These are phyloP conservation scores for Tilletia setariae DNA, from an alignment of 1,284 basidiomycete genomes.

Conservation along the genomic window DNA sequence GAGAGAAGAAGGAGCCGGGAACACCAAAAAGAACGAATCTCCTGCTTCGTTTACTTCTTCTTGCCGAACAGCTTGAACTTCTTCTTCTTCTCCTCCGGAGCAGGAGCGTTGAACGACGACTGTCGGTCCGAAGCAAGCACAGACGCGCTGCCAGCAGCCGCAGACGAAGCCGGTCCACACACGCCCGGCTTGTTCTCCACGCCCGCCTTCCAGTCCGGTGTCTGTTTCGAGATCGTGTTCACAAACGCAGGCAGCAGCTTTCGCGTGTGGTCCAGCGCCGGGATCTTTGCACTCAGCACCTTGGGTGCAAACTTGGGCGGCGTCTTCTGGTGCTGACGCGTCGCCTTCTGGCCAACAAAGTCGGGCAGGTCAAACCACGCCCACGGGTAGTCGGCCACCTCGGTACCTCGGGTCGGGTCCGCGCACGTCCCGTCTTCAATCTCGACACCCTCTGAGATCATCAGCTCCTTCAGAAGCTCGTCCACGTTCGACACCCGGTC, in stretches of 20 bases:
- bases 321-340: neutral
- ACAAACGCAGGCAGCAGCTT: constrained; percentile 15
- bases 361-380: constrained; percentile 44
- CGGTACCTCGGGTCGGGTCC: constrained; percentile 43
- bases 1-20: too few relatives aligned
- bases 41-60: constrained; percentile 9
- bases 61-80: constrained; percentile 15
- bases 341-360: constrained; percentile 38
- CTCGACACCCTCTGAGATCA: constrained; percentile 34
- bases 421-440: constrained; percentile 40
- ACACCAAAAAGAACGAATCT: too few relatives aligned
- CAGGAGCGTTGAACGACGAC: neutral
- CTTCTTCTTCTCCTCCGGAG: constrained; percentile 13
- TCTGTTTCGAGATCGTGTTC: neutral
- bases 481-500: constrained; percentile 39
- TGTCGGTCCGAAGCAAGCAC: neutral
- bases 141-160: neutral
- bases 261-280: constrained; percentile 9
- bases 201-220: constrained; percentile 9
- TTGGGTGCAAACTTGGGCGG: neutral
- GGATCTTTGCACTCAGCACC: neutral
- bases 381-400: constrained; percentile 43
- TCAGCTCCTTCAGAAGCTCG: constrained; percentile 38
- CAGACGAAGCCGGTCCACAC: constrained; percentile 1
- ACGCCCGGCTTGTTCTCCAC: neutral